Evolutionary conservation across 306 rosid species (phyloP), one percentile per base, ranked within the genome.

Genomic region (Pterocarpus macrocarpus): DNA sequence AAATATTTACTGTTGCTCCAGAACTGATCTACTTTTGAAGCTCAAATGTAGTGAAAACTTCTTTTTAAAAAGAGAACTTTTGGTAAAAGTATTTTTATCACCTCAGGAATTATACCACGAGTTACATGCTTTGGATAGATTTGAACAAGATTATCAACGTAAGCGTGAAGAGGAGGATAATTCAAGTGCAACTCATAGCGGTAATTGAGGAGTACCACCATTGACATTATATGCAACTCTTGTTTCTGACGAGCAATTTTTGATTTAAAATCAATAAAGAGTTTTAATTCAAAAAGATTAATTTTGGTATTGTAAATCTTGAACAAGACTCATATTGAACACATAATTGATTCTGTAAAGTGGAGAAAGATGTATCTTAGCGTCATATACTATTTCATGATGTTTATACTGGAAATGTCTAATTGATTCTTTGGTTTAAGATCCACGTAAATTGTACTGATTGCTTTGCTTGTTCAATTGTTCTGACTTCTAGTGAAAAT

Each of bases 41-140:
- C 63, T 35, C 66, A 44, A 52, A 69, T 61, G 58, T 10, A 33
- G 35, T 36, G 35, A 5, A 72, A 39, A 38, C 61, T 15, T 17
- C 38, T 63, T 63, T 1, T 1, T 3, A 16, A 41, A 15, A 17
- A 41, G 12, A 16, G 2, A 11, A 9, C 4, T 47, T 45, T 15
- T 16, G 10, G 36, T 63, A 63, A 63, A 64, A 76, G 15, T 76
- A 76, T 64, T 75, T 81, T 50, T 65, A 30, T 82, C 84, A 63
- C 67, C 38, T 58, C 88, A 93, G 98, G 98, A 93, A 84, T 87
- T 93, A 81, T 93, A 93, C 87, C 94, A 93, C 8, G 98, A 93
- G 65, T 78, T 88, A 47, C 92, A 91, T 85, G 90, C 90, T 38
- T 77, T 93, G 87, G 98, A 91, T 85, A 85, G 93, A 82, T 89